A percentile compares a stretch with the other conserved stretches of the same genome.
These are phyloP conservation scores for Vicia villosa DNA, from an alignment of 306 rosid genomes.

Conservation along the genomic window DNA sequence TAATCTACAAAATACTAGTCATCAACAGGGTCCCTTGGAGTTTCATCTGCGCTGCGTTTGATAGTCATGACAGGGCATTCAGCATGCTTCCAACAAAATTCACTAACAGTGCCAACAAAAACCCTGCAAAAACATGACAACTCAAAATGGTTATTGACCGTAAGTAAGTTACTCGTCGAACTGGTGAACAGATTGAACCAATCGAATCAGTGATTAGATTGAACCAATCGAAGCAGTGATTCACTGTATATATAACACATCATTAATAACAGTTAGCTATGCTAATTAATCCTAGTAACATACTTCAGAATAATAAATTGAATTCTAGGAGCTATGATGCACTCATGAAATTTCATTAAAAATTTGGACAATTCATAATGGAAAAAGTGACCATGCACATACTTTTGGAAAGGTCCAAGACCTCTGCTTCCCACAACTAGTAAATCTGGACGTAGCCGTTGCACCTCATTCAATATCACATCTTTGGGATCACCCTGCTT, in stretches of 20 bases:
- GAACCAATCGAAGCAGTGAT: not conserved
- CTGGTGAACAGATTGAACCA: not conserved
- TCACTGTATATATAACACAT: not conserved
- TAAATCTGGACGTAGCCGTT: slow-evolving; percentile 70
- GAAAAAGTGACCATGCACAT: not conserved
- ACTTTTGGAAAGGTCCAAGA: slow-evolving; percentile 97
- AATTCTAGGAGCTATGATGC: not conserved
- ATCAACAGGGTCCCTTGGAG: slow-evolving; percentile 93
- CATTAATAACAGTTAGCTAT: not conserved
- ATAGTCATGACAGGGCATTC: slow-evolving; percentile 95
- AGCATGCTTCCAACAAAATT: slow-evolving; percentile 89
- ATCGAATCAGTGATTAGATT: not conserved
- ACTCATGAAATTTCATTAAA: not conserved
- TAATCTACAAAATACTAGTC: slow-evolving; percentile 54
- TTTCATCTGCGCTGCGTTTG: slow-evolving; percentile 81
- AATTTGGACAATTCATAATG: not conserved
- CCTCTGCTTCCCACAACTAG: slow-evolving; percentile 93
- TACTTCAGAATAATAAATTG: not conserved
- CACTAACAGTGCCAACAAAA: slow-evolving; percentile 96
- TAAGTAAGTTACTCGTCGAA: not conserved
- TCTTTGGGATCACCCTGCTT: slow-evolving; percentile 82
- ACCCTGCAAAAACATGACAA: slow-evolving; percentile 57
- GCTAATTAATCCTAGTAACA: slow-evolving; percentile 9
- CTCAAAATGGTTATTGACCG: not conserved
- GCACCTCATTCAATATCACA: slow-evolving; percentile 80